Evolutionary conservation across 805 yeast species (phyloP).

Genomic region (Candida saitoana): DNA sequence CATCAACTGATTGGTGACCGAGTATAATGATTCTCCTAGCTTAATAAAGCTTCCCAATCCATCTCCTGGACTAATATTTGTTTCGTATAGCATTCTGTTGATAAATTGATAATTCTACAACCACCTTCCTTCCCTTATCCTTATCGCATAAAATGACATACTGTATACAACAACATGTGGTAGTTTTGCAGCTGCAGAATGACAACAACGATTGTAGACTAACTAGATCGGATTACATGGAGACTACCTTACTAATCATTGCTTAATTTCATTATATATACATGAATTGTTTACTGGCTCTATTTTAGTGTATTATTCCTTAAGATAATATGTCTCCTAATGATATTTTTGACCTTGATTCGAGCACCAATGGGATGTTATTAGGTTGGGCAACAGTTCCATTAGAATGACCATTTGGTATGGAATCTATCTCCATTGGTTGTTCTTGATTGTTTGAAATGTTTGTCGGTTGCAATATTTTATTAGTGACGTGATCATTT

Average conservation of each 20-base stretch:
- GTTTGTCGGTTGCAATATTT: background rate
- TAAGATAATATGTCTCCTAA: conserved; percentile 19
- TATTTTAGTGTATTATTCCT: too few relatives aligned
- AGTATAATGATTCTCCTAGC: conserved; percentile 28
- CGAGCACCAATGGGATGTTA: background rate
- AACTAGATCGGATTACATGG: too few relatives aligned
- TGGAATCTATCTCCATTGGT: background rate
- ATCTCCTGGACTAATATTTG: conserved; percentile 28
- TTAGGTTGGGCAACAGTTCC: background rate
- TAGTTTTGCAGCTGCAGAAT: too few relatives aligned
- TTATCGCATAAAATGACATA: background rate
- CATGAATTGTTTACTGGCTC: background rate
- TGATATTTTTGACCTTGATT: conserved; percentile 15
- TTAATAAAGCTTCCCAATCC: conserved; percentile 29
- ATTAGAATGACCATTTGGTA: background rate
- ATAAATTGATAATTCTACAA: background rate
- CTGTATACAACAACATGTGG: background rate
- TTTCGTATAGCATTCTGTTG: conserved; percentile 11
- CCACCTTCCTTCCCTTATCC: background rate
- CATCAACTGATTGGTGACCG: conserved; percentile 21
- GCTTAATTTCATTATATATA: background rate
- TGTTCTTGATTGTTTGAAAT: background rate
- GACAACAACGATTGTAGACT: too few relatives aligned
- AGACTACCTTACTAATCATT: too few relatives aligned
- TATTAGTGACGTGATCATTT: conserved; percentile 17